Evolutionary conservation across 2,329 filamentous ascomycete genomes (phyloP).

Genomic region (Lithohypha guttulata): DNA sequence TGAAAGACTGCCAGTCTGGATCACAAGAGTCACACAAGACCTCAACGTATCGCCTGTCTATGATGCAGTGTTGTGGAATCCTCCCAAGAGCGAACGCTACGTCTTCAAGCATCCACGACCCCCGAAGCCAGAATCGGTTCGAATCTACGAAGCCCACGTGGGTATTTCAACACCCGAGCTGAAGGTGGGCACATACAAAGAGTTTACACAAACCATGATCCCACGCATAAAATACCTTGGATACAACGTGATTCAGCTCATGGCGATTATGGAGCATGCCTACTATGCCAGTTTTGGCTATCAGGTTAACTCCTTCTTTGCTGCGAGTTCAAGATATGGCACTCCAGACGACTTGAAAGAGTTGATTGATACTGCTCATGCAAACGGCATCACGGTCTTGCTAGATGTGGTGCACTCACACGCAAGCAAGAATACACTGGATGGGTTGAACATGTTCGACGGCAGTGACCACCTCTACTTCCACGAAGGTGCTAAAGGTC

Average conservation of each 20-base stretch:
- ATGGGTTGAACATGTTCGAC: conserved; percentile 93
- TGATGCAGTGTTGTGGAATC: conserved; percentile 96
- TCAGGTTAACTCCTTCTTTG: conserved; percentile 98
- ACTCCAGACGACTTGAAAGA: conserved; percentile 91
- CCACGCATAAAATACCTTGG: conserved; percentile 81
- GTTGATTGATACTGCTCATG: conserved; percentile 87
- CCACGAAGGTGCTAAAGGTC: conserved; percentile 72
- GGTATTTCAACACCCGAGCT: conserved; percentile 90
- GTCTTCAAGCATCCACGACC: conserved; percentile 74
- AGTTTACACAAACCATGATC: conserved; percentile 87
- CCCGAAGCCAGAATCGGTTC: conserved; percentile 70
- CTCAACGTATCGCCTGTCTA: conserved; percentile 80
- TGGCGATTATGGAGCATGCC: conserved; percentile 98
- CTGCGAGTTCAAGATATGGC: conserved; percentile 89
- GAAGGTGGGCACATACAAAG: conserved; percentile 86
- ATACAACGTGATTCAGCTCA: conserved; percentile 96
- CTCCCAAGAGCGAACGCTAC: conserved; percentile 64
- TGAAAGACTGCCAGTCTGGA: conserved; percentile 90
- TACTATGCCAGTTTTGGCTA: conserved; percentile 99
- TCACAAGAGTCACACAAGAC: conserved; percentile 93
- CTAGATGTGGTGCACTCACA: conserved; percentile 96
- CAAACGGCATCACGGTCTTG: conserved; percentile 79
- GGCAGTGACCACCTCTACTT: conserved; percentile 94
- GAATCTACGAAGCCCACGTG: conserved; percentile 97
- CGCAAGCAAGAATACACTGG: conserved; percentile 91